phyloP scores from a whole-genome alignment of 352 stramenopile species.

The Phytophthora pinifolia region DNA sequence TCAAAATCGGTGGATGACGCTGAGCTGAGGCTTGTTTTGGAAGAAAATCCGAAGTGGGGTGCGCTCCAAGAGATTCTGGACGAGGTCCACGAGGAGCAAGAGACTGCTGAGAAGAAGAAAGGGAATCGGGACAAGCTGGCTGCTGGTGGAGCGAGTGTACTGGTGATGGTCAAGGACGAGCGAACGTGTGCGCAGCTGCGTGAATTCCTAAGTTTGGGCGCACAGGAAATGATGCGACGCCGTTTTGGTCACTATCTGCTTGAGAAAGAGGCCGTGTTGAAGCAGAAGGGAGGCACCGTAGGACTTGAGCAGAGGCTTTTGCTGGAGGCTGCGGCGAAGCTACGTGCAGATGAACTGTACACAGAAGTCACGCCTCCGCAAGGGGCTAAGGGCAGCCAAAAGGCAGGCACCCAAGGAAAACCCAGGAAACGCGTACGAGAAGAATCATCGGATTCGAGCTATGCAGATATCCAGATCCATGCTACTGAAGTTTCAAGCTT shows the following conservation, averaged over 20 bases:
- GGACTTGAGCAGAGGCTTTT: slow-evolving; percentile 68
- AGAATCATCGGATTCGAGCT: slow-evolving; percentile 21
- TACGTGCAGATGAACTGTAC: slow-evolving; percentile 48
- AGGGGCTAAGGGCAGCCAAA: slow-evolving; percentile 19
- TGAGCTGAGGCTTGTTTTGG: slow-evolving; percentile 66
- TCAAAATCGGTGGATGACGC: slow-evolving; percentile 23
- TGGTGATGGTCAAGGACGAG: slow-evolving; percentile 91
- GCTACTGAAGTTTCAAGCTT: slow-evolving; percentile 64
- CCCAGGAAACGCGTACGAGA: slow-evolving; percentile 37
- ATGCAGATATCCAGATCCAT: slow-evolving; percentile 29
- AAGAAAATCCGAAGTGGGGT: slow-evolving; percentile 96
- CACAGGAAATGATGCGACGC: slow-evolving; percentile 75
- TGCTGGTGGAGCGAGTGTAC: slow-evolving; percentile 47
- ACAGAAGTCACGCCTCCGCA: slow-evolving; percentile 11
- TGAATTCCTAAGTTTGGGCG: slow-evolving; percentile 80
- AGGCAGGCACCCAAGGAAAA: slow-evolving; percentile 12
- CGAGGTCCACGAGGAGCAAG: slow-evolving; percentile 81
- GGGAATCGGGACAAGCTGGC: slow-evolving; percentile 23
- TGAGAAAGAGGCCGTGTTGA: slow-evolving; percentile 57
- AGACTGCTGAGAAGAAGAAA: slow-evolving; percentile 19
- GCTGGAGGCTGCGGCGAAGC: slow-evolving; percentile 48
- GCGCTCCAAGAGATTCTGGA: slow-evolving; percentile 91
- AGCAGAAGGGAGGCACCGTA: slow-evolving; percentile 54
- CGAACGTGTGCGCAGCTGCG: slow-evolving; percentile 84
- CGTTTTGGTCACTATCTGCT: slow-evolving; percentile 85